phyloP scores from a whole-genome alignment of 2,329 filamentous ascomycete genomes.

The Aspergillus pseudoglaucus region DNA sequence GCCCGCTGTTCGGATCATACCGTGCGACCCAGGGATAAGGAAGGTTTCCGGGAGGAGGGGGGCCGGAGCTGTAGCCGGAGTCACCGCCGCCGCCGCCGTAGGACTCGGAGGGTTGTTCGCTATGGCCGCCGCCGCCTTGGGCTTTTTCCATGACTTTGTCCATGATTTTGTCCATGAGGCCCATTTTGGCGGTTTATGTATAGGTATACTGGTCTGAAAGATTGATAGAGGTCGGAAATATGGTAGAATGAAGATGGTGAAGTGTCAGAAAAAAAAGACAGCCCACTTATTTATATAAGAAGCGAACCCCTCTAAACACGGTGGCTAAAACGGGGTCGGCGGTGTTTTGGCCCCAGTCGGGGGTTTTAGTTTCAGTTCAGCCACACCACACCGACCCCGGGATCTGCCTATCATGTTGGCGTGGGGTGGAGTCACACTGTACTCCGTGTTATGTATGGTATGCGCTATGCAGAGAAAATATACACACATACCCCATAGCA shows the following conservation, averaged over 20 bases:
- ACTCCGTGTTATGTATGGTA: no score
- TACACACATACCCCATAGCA: background rate
- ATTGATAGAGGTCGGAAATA: background rate
- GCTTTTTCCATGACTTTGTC: conserved; percentile 15
- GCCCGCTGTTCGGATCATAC: conserved; percentile 35
- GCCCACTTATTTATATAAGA: background rate
- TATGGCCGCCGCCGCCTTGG: conserved; percentile 1
- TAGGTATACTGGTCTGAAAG: background rate
- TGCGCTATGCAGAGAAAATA: no score
- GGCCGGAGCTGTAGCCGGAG: conserved; percentile 1
- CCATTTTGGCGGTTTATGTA: conserved; percentile 10
- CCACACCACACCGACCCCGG: background rate
- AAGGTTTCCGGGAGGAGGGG: conserved; percentile 7
- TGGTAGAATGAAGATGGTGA: background rate
- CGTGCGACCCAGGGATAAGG: conserved; percentile 41
- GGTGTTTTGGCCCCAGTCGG: background rate
- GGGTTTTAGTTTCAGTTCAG: background rate
- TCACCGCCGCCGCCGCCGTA: background rate
- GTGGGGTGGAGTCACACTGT: no score
- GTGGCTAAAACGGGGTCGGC: background rate
- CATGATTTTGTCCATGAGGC: conserved; percentile 24
- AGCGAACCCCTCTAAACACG: background rate
- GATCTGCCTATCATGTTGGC: background rate
- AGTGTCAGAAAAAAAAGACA: background rate
- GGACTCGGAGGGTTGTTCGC: background rate